Percentiles rank a stretch among this genome's conserved stretches.
Evolutionary conservation across 23 red algal species (phyloP).

Genomic region (Gracilaria vermiculophylla): DNA sequence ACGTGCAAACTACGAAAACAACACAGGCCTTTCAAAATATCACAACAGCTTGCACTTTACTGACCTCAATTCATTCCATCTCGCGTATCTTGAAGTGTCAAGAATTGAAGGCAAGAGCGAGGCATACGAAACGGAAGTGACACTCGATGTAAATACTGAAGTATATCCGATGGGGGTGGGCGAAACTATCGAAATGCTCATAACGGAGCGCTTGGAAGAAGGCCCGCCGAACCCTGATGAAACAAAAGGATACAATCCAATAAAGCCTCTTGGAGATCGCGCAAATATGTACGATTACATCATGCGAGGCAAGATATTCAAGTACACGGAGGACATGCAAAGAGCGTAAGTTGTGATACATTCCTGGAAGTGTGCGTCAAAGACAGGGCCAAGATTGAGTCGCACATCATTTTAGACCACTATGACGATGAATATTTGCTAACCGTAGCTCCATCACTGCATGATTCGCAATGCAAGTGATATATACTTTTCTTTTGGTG

Average conservation of each 20-base stretch:
- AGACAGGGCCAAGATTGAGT: neutral
- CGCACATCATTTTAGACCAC: neutral
- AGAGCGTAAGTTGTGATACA: constrained; percentile 26
- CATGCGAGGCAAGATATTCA: constrained; percentile 88
- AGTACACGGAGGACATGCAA: constrained; percentile 59
- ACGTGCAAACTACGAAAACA: neutral
- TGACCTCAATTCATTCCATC: neutral
- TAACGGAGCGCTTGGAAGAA: constrained; percentile 51
- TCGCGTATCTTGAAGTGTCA: constrained; percentile 36
- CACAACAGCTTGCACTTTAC: neutral
- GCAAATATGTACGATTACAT: constrained; percentile 76
- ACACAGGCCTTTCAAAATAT: neutral
- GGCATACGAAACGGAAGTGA: constrained; percentile 67
- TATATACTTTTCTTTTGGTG: constrained; percentile 84
- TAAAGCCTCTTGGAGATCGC: constrained; percentile 31
- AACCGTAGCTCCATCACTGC: neutral
- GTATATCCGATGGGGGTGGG: constrained; percentile 60
- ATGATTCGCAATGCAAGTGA: neutral
- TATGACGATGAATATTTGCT: neutral
- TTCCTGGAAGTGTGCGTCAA: neutral
- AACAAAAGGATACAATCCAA: constrained; percentile 41
- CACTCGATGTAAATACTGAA: constrained; percentile 82
- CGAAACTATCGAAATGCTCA: constrained; percentile 55
- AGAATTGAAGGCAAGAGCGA: constrained; percentile 72
- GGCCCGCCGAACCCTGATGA: constrained; percentile 11